phyloP scores from a whole-genome alignment of 2,329 filamentous ascomycete species.

The Albophoma yamanashiensis region DNA sequence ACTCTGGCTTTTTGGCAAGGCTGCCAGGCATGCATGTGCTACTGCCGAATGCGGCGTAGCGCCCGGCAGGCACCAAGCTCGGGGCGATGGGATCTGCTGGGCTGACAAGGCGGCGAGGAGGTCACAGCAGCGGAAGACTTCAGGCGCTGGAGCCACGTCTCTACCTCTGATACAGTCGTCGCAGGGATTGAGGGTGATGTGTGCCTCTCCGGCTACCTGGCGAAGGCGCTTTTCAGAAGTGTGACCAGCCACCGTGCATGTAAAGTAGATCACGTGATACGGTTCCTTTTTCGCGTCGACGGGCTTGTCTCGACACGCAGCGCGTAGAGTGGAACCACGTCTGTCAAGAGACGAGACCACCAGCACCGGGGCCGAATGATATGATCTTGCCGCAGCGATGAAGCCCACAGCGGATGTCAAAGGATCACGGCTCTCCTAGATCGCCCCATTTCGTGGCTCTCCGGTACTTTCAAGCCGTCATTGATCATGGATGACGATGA shows the following conservation, averaged over 20 bases:
- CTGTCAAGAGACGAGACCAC: not conserved
- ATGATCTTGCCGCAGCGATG: not conserved
- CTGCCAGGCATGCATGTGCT: not conserved
- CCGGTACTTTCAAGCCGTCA: not conserved
- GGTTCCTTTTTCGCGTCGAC: not conserved
- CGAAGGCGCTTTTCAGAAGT: not conserved
- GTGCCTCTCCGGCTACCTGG: not conserved
- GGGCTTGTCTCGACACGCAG: not conserved
- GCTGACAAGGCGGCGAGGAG: no score
- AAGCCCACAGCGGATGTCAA: not conserved
- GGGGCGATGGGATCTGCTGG: no score
- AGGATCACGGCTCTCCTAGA: not conserved
- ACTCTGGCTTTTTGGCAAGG: not conserved
- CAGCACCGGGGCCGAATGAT: not conserved
- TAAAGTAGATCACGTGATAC: not conserved
- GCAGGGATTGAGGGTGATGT: no score
- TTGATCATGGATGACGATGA: slow-evolving; percentile 45
- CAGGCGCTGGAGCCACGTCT: not conserved
- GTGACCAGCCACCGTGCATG: not conserved
- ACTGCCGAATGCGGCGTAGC: not conserved
- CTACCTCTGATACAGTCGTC: not conserved
- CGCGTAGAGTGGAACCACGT: not conserved
- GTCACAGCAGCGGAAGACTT: no score
- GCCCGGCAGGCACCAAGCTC: not conserved
- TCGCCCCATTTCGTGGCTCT: not conserved